Percentiles rank a stretch among this genome's conserved stretches.
Conservation (phyloP, 108 stramenopile genomes). For the Phaeodactylum tricornutum region DNA sequence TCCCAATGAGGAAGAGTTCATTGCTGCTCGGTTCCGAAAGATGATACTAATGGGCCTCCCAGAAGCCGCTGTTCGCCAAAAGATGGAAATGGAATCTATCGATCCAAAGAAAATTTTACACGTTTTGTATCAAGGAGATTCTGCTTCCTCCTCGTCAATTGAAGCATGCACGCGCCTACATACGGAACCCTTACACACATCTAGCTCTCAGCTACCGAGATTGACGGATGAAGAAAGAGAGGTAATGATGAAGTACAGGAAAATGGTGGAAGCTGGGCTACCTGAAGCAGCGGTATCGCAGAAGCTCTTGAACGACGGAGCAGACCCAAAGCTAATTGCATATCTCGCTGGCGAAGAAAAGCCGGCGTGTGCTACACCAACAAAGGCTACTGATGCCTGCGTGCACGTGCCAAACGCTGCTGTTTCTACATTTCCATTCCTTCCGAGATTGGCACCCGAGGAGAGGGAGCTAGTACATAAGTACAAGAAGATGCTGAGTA, state of each 20-base stretch:
- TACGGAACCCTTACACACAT: conserved; percentile 52
- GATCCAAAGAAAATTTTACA: conserved; percentile 50
- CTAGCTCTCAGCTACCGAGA: too few species aligned
- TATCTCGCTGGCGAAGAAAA: conserved; percentile 11
- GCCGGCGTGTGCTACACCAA: neutral
- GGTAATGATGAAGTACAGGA: conserved; percentile 21
- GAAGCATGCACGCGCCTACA: conserved; percentile 32
- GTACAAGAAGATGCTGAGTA: conserved; percentile 71
- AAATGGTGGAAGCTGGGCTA: conserved; percentile 71
- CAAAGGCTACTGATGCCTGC: conserved; percentile 7
- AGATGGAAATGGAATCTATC: conserved; percentile 66
- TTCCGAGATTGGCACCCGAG: too few species aligned
- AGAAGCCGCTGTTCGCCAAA: conserved; percentile 32
- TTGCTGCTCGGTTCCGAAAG: conserved; percentile 13
- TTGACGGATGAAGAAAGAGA: conserved; percentile 66
- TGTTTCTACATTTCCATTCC: too few species aligned
- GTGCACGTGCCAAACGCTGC: neutral
- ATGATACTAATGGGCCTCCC: conserved; percentile 26
- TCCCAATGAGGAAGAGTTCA: conserved; percentile 30
- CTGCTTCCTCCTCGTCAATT: conserved; percentile 12
- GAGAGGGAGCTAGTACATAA: too few species aligned
- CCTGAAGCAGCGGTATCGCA: conserved; percentile 65
- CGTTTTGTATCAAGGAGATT: conserved; percentile 13
- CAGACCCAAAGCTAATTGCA: conserved; percentile 32
- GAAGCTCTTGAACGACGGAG: conserved; percentile 62